Percentiles rank a stretch among this genome's conserved stretches.
phyloP scores from a whole-genome alignment of 176 grass and related monocot genomes.

The Eremochloa ophiuroides region DNA sequence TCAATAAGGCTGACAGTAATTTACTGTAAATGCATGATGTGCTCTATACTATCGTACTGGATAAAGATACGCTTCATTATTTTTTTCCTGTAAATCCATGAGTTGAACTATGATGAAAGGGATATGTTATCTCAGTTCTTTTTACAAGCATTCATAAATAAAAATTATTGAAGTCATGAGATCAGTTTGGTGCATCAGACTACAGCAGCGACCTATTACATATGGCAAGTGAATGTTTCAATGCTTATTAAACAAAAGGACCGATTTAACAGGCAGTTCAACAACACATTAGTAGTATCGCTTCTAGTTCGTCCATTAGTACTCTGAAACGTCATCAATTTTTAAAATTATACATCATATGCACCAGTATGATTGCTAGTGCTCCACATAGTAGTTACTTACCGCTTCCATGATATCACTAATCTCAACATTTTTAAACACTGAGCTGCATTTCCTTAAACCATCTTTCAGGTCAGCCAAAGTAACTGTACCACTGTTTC shows the following conservation, averaged over 20 bases:
- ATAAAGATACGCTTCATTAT: background rate
- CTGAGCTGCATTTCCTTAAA: conserved; percentile 44
- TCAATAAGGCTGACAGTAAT: background rate
- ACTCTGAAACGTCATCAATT: background rate
- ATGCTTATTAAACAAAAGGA: background rate
- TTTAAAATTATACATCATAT: background rate
- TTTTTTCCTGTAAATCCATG: background rate
- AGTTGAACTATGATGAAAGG: background rate
- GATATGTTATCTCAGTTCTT: background rate
- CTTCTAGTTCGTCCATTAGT: background rate
- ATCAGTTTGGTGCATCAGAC: background rate
- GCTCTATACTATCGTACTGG: background rate
- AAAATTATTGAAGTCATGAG: background rate
- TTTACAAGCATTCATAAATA: background rate
- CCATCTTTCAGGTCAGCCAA: conserved; percentile 62
- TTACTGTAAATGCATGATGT: background rate
- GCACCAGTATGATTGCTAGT: background rate
- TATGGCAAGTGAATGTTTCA: background rate
- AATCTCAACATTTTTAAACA: conserved; percentile 41
- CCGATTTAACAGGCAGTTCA: background rate
- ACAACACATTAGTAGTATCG: background rate
- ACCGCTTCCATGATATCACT: conserved; percentile 56
- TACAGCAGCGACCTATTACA: background rate
- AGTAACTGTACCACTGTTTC: conserved; percentile 38
- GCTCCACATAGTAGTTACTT: conserved; percentile 11